Evolutionary conservation across 345 rosid genomes (phyloP).

Genomic region (Syzygium aqueum): DNA sequence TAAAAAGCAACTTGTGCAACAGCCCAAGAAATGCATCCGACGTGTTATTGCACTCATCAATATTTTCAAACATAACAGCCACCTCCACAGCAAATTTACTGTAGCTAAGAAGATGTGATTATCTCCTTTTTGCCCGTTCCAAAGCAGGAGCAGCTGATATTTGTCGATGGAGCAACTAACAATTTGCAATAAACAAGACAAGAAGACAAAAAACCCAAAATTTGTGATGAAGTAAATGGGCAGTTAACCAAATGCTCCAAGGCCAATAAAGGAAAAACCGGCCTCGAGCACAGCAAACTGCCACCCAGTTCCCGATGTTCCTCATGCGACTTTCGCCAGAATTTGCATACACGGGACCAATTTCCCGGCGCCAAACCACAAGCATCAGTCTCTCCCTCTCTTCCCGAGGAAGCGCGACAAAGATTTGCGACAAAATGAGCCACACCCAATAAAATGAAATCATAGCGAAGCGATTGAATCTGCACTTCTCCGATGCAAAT

Average conservation of each 20-base stretch:
- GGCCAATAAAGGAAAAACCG: not conserved
- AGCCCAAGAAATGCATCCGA: not conserved
- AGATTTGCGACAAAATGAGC: not conserved
- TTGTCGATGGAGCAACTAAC: not conserved
- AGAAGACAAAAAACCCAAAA: not conserved
- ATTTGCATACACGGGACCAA: not conserved
- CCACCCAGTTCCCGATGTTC: not conserved
- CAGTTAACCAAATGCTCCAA: not conserved
- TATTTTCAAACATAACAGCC: not conserved
- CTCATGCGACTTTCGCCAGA: not conserved
- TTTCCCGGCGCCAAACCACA: not conserved
- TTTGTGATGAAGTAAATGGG: not conserved
- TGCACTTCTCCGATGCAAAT: not conserved
- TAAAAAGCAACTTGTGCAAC: not conserved
- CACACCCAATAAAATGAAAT: not conserved
- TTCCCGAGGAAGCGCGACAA: not conserved
- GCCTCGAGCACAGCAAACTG: not conserved
- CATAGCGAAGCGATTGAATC: not conserved
- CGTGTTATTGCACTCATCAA: not conserved
- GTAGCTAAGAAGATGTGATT: not conserved
- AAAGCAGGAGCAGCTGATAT: not conserved
- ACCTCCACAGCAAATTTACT: not conserved
- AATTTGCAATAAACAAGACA: not conserved
- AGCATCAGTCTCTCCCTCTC: not conserved
- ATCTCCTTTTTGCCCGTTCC: not conserved